Conservation (phyloP, 768 basidiomycete species). For the Hericium erinaceus region DNA sequence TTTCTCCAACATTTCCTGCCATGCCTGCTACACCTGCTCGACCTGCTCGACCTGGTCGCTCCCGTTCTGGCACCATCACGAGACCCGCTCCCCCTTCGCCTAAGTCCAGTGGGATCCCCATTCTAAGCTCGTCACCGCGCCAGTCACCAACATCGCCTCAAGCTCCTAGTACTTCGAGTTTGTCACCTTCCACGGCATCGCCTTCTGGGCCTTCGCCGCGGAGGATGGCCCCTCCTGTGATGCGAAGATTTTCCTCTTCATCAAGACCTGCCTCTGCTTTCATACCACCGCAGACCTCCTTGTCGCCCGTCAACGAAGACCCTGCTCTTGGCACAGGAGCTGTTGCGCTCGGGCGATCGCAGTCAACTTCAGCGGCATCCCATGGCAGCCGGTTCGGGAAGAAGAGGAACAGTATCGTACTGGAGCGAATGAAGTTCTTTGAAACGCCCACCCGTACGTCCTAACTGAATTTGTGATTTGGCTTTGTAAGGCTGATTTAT, state of each 20-base stretch:
- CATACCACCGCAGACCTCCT: neutral
- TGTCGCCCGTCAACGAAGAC: neutral
- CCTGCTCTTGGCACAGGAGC: neutral
- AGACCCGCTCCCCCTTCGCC: too few relatives aligned
- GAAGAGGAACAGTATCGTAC: constrained; percentile 13
- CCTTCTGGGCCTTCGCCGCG: constrained; percentile 16
- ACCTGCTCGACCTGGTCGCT: too few relatives aligned
- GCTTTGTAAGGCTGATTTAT: constrained; percentile 3
- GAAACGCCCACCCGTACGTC: constrained; percentile 24
- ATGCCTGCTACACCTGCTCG: too few relatives aligned
- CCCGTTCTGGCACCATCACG: too few relatives aligned
- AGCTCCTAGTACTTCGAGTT: too few relatives aligned
- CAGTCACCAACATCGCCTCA: too few relatives aligned
- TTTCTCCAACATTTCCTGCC: too few relatives aligned
- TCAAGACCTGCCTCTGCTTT: neutral
- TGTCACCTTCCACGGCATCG: neutral
- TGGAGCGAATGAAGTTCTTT: constrained; percentile 11
- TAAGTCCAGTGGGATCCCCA: too few relatives aligned
- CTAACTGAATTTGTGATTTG: neutral
- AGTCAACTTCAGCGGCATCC: neutral
- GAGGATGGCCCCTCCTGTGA: neutral
- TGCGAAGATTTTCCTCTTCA: neutral
- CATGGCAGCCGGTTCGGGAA: neutral
- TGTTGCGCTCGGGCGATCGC: neutral
- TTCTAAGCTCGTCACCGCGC: too few relatives aligned